Percentiles rank a stretch among this genome's conserved stretches.
Evolutionary conservation across 805 yeast genomes (phyloP).

Genomic region (Tetrapisispora pingtungensis): DNA sequence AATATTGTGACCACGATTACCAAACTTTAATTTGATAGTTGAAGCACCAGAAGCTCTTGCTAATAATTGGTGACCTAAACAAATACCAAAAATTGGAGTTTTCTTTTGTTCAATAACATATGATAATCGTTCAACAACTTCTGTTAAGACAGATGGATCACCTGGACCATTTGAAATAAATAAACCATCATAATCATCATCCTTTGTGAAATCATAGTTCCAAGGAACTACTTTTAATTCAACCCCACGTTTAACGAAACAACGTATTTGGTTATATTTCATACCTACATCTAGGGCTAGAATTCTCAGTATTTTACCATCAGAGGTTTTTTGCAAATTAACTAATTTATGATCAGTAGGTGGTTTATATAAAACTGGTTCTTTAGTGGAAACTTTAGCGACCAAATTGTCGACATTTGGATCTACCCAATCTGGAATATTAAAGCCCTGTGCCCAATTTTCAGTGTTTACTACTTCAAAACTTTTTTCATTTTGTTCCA

Average conservation of each 20-base stretch:
- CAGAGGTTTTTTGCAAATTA: slow-evolving; percentile 45
- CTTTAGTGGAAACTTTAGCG: slow-evolving; percentile 72
- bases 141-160: slow-evolving; percentile 83
- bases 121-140: slow-evolving; percentile 51
- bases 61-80: slow-evolving; percentile 94
- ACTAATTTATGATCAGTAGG: slow-evolving; percentile 32
- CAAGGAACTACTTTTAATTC: slow-evolving; percentile 93
- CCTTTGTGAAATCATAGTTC: slow-evolving; percentile 75
- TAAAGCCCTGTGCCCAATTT: slow-evolving; percentile 55
- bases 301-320: slow-evolving; percentile 73
- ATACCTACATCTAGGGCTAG: slow-evolving; percentile 95
- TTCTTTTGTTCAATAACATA: slow-evolving; percentile 51
- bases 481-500: slow-evolving; percentile 37
- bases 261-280: slow-evolving; percentile 95
- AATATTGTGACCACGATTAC: slow-evolving; percentile 98
- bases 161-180: slow-evolving; percentile 98
- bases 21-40: slow-evolving; percentile 85
- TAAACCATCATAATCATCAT: slow-evolving; percentile 78
- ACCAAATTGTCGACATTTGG: slow-evolving; percentile 90
- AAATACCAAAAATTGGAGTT: slow-evolving; percentile 94
- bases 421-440: slow-evolving; percentile 81
- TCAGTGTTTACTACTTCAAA: slow-evolving; percentile 26
- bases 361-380: slow-evolving; percentile 72
- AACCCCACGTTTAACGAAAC: slow-evolving; percentile 92
- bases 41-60: slow-evolving; percentile 95